Conservation (phyloP, 495 filamentous ascomycete genomes). For the Neurospora sp. region DNA sequence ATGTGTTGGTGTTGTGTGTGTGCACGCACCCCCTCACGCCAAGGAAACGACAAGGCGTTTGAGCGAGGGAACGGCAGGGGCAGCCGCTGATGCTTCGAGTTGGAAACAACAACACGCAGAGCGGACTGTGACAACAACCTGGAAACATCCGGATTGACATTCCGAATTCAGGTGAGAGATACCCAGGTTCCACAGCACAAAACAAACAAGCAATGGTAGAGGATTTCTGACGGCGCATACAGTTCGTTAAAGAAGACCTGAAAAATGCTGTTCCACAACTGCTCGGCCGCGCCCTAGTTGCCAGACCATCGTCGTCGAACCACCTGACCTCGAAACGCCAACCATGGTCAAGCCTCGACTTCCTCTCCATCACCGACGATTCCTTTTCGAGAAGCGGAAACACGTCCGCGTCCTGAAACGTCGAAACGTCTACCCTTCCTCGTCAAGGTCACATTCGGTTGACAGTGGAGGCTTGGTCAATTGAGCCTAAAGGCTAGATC, state of each 20-base stretch:
- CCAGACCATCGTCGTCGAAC: neutral
- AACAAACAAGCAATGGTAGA: neutral
- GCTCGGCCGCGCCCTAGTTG: neutral
- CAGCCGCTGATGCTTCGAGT: neutral
- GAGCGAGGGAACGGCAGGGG: too few species aligned
- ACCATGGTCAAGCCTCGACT: neutral
- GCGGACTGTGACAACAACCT: neutral
- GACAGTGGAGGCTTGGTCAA: conserved; percentile 2
- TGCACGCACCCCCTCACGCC: too few species aligned
- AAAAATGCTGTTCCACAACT: neutral
- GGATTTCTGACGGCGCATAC: neutral
- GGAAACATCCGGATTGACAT: too few species aligned
- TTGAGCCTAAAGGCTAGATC: conserved; percentile 17
- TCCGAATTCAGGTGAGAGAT: neutral
- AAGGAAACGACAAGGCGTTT: too few species aligned
- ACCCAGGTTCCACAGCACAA: neutral
- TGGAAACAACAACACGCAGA: neutral
- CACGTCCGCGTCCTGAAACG: conserved; percentile 12
- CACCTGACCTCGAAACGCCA: neutral
- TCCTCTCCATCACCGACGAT: neutral
- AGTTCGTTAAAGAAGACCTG: neutral
- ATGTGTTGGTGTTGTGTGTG: too few species aligned
- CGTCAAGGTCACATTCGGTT: neutral
- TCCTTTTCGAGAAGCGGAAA: conserved; percentile 12
- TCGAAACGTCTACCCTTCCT: neutral